Evolutionary conservation across 805 yeast species (phyloP).

Genomic region (Yamadazyma olivae): DNA sequence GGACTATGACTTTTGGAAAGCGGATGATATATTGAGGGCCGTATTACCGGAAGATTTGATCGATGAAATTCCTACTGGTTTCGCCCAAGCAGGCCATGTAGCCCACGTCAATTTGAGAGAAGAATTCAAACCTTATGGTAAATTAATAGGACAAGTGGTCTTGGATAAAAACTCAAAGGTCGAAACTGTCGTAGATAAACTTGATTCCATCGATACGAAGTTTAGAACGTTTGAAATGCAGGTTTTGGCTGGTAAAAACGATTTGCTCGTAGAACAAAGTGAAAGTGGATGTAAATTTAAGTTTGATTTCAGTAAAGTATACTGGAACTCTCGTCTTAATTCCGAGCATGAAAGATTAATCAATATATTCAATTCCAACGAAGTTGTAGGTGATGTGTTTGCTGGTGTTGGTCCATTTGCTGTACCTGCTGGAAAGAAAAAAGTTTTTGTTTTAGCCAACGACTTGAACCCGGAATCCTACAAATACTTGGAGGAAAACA

Average conservation of each 20-base stretch:
- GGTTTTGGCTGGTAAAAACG: conserved; percentile 80
- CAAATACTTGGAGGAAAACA: conserved; percentile 65
- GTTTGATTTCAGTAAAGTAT: conserved; percentile 90
- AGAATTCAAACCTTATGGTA: conserved; percentile 79
- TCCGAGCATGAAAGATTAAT: conserved; percentile 90
- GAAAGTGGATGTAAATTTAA: conserved; percentile 84
- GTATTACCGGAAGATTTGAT: conserved; percentile 69
- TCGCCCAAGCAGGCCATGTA: conserved; percentile 90
- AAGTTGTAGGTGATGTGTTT: conserved; percentile 89
- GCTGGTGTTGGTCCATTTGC: conserved; percentile 99
- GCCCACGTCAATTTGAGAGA: conserved; percentile 88
- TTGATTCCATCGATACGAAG: conserved; percentile 80
- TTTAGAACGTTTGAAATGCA: conserved; percentile 94
- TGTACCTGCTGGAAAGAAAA: conserved; percentile 88
- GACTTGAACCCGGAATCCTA: conserved; percentile 89
- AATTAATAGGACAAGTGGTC: conserved; percentile 83
- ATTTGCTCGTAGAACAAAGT: conserved; percentile 76
- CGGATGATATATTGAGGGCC: conserved; percentile 80
- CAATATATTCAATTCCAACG: conserved; percentile 54
- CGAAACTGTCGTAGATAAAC: conserved; percentile 87
- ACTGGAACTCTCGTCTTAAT: conserved; percentile 95
- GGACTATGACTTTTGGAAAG: conserved; percentile 79
- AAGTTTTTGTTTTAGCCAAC: conserved; percentile 80
- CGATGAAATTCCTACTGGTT: conserved; percentile 84
- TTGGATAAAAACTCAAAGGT: conserved; percentile 82